Evolutionary conservation across 192 early-diverging fungal genomes (phyloP), one percentile per base, ranked within the genome.

Genomic region (Coemansia sp.): DNA sequence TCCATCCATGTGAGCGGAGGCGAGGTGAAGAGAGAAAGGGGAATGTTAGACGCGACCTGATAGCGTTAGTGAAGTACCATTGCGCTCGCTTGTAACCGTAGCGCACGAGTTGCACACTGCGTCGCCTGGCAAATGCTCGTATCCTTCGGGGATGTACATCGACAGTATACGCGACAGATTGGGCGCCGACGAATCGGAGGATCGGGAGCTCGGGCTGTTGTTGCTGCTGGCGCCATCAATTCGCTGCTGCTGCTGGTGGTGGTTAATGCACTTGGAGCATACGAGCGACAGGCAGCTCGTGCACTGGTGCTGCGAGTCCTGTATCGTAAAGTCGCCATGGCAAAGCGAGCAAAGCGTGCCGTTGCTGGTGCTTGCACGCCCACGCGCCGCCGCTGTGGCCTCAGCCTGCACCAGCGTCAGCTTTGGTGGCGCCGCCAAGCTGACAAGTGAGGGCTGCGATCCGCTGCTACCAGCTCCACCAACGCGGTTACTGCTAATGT

Each of bases 281-380:
- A 81, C 73, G 0, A 80, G 72, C 46, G 69, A 60, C 39, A 74
- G 62, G 38, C 78, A 80, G 59, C 72, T 74, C 20, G 72, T 43
- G 62, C 78, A 81, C 41, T 81, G 79, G 56, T 76, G 73, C 60
- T 81, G 78, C 39, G 65, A 40, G 35, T 62, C 73, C 12, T 56
- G 67, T 31, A 63, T 47, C 8, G 58, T 62, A 65, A 81, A 81
- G 59, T 66, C 63, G 51, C 78, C 72, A 12, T 75, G 78, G 54
- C 78, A 81, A 10, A 81, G 73, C 43, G 78, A 68, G 51, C 78
- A 81, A 12, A 81, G 62, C 17, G 78, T 81, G 25, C 72, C 58
- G 46, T 56, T 38, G n/a, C 14, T 38, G 38, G 51, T 65, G 40
- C 40, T 57, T 40, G 51, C 46, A 40, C 63, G 61, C 4, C 47